Evolutionary conservation across 345 rosid genomes (phyloP).

Genomic region (Gossypium mustelinum): DNA sequence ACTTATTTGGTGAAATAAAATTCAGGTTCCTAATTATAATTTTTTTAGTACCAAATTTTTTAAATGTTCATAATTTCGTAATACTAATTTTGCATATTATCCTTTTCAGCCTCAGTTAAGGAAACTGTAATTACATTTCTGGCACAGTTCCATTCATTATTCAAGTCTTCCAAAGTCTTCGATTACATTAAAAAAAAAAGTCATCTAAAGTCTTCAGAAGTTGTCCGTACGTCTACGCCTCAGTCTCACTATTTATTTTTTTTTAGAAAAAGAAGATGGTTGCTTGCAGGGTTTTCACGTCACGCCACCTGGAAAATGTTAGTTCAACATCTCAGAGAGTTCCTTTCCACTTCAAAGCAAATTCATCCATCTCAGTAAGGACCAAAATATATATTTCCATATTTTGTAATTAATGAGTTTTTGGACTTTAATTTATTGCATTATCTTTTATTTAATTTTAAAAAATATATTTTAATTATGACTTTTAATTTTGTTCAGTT

Average conservation of each 20-base stretch:
- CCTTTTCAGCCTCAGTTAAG: no score
- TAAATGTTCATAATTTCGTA: no score
- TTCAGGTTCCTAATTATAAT: neutral
- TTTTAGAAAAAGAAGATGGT: neutral
- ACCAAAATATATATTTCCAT: no score
- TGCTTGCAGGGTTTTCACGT: neutral
- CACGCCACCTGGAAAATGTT: neutral
- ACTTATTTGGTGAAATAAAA: neutral
- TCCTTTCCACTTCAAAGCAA: constrained; percentile 4
- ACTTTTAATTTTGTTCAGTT: no score
- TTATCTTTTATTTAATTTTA: no score
- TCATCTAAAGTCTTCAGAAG: neutral
- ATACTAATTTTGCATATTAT: no score
- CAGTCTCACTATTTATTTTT: no score
- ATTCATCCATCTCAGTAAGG: neutral
- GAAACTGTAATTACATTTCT: neutral
- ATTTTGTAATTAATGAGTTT: no score
- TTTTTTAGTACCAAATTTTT: neutral
- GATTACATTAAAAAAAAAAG: no score
- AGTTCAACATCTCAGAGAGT: neutral
- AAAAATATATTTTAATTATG: no score
- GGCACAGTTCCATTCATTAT: neutral
- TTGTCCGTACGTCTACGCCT: neutral
- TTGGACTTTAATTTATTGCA: no score
- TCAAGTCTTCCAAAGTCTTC: no score